A percentile compares a stretch with the other conserved stretches of the same genome.
Evolutionary conservation across 1,284 basidiomycete species (phyloP).

Genomic region (Leucoagaricus sp.): DNA sequence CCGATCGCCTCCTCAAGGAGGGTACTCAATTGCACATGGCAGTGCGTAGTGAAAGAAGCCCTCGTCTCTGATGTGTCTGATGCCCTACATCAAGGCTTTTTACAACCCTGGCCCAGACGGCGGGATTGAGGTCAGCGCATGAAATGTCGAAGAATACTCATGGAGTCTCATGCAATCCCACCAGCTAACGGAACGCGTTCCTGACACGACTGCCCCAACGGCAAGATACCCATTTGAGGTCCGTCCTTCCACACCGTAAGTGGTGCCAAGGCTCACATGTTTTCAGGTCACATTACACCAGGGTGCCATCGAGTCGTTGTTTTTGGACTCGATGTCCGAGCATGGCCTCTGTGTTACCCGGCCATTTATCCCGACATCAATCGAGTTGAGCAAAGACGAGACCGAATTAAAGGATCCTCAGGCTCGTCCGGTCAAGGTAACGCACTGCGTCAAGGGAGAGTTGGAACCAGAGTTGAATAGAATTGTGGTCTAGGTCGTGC

Average conservation of each 20-base stretch:
- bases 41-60: conserved; percentile 39
- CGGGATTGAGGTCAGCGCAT: conserved; percentile 54
- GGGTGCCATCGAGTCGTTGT: conserved; percentile 71
- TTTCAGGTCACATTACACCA: conserved; percentile 70
- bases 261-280: neutral
- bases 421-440: conserved; percentile 58
- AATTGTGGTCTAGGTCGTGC: conserved; percentile 36
- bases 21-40: conserved; percentile 70
- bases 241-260: conserved; percentile 1
- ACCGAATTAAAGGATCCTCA: conserved; percentile 41
- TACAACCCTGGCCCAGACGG: conserved; percentile 65
- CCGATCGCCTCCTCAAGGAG: conserved; percentile 60
- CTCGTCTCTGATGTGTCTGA: neutral
- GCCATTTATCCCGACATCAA: conserved; percentile 52
- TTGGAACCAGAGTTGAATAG: neutral
- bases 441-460: neutral
- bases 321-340: conserved; percentile 60
- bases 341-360: conserved; percentile 59
- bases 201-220: conserved; percentile 57
- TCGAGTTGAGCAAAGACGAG: conserved; percentile 51
- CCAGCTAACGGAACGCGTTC: conserved; percentile 59
- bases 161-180: neutral
- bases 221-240: conserved; percentile 72
- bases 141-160: neutral
- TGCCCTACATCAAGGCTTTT: conserved; percentile 67